These are phyloP conservation scores for Helotiales sp. DNA, from an alignment of 2,329 filamentous ascomycete genomes.

Conservation along the genomic window DNA sequence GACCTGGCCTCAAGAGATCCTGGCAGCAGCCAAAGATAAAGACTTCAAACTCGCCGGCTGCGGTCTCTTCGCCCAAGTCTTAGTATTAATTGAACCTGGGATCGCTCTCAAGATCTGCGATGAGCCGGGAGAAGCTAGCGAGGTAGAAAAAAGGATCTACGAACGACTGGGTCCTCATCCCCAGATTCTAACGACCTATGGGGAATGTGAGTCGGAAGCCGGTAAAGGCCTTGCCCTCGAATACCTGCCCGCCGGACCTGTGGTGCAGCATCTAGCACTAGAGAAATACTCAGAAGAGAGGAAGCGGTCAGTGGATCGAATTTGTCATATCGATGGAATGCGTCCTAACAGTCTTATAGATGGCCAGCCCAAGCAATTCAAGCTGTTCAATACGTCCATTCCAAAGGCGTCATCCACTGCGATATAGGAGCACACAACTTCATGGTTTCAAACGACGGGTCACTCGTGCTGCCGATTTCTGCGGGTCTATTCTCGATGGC, in stretches of 20 bases:
- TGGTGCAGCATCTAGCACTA: neutral
- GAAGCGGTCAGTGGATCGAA: neutral
- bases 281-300: neutral
- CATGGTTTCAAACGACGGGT: slow-evolving; percentile 1
- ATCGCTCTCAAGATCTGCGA: neutral
- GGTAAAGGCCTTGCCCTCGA: neutral
- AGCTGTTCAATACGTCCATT: neutral
- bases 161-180: neutral
- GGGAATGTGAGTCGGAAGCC: neutral
- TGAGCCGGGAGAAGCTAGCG: neutral
- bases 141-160: neutral
- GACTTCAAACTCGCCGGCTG: neutral
- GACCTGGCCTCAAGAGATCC: neutral
- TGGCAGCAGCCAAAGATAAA: neutral
- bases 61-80: neutral
- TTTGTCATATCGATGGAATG: neutral
- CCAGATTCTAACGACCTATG: neutral
- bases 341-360: neutral
- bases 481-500: neutral
- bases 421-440: neutral
- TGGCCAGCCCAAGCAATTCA: neutral
- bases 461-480: neutral
- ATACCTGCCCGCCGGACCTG: neutral
- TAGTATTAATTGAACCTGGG: neutral
- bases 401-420: neutral